phyloP scores from a whole-genome alignment of 805 yeast genomes.

The Candida tammaniensis region DNA sequence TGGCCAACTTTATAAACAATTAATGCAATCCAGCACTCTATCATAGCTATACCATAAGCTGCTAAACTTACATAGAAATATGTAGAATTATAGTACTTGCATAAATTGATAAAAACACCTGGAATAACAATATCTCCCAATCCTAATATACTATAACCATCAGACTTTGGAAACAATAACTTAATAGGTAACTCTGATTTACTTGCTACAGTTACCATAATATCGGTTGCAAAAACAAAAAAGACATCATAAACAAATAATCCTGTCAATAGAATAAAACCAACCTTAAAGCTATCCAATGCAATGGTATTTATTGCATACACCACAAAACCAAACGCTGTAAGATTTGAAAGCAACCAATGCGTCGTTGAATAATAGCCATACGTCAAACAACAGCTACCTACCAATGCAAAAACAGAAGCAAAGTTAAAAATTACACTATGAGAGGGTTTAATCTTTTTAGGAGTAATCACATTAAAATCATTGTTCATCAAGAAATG shows the following conservation, averaged over 20 bases:
- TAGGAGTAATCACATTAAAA: slow-evolving; percentile 14
- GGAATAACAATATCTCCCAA: slow-evolving; percentile 68
- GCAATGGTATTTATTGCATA: slow-evolving; percentile 37
- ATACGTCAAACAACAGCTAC: slow-evolving; percentile 7
- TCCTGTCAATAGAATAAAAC: slow-evolving; percentile 42
- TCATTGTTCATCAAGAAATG: slow-evolving; percentile 7
- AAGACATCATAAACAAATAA: slow-evolving; percentile 62
- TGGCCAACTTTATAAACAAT: slow-evolving; percentile 47
- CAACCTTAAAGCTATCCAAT: slow-evolving; percentile 45
- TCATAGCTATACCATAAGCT: slow-evolving; percentile 45
- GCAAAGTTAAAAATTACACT: slow-evolving; percentile 21
- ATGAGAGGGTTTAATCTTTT: slow-evolving; percentile 23
- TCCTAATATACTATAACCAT: slow-evolving; percentile 46
- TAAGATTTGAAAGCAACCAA: slow-evolving; percentile 32
- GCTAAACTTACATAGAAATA: slow-evolving; percentile 48
- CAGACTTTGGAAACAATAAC: slow-evolving; percentile 37
- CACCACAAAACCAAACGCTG: slow-evolving; percentile 43
- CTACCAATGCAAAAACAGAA: slow-evolving; percentile 15
- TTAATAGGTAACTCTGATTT: slow-evolving; percentile 54
- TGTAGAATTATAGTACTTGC: slow-evolving; percentile 47
- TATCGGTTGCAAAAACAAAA: slow-evolving; percentile 61
- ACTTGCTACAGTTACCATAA: slow-evolving; percentile 64
- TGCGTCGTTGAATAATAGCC: slow-evolving; percentile 9
- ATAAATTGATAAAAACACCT: slow-evolving; percentile 49
- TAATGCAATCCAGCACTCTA: slow-evolving; percentile 22